phyloP scores from a whole-genome alignment of 1,284 basidiomycete genomes.

The Rhodotorula sp. region DNA sequence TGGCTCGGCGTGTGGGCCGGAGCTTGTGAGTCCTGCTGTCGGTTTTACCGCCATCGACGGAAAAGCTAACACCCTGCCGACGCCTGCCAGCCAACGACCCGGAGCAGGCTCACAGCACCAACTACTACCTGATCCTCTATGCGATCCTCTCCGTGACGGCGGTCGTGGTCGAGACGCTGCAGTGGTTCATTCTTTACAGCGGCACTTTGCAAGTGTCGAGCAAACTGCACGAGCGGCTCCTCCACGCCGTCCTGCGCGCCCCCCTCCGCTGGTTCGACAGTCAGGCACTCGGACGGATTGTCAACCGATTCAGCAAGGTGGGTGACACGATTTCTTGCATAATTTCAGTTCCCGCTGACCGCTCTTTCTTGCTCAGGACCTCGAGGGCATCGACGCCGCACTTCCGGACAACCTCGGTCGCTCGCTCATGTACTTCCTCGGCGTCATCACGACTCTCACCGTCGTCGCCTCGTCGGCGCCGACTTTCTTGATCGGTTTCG shows the following conservation, averaged over 20 bases:
- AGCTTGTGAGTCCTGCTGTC: conserved; percentile 11
- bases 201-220: conserved; percentile 41
- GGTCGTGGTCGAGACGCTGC: conserved; percentile 62
- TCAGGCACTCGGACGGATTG: conserved; percentile 64
- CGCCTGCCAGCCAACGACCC: conserved; percentile 22
- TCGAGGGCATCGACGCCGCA: conserved; percentile 80
- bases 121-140: conserved; percentile 76
- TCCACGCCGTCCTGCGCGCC: conserved; percentile 83
- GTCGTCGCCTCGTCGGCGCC: conserved; percentile 61
- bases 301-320: conserved; percentile 13
- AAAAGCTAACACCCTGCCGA: conserved; percentile 11
- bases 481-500: conserved; percentile 43
- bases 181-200: conserved; percentile 55
- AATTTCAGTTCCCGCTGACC: neutral
- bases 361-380: conserved; percentile 61
- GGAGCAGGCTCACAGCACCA: conserved; percentile 47
- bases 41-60: conserved; percentile 53
- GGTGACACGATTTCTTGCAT: neutral
- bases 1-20: conserved; percentile 42
- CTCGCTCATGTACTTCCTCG: conserved; percentile 55
- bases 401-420: conserved; percentile 80
- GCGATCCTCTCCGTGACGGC: conserved; percentile 55
- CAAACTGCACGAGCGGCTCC: conserved; percentile 53
- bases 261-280: conserved; percentile 93
- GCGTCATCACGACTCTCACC: conserved; percentile 61